These are phyloP conservation scores for Candida ipomoeae DNA, from an alignment of 805 yeast species.

Conservation along the genomic window DNA sequence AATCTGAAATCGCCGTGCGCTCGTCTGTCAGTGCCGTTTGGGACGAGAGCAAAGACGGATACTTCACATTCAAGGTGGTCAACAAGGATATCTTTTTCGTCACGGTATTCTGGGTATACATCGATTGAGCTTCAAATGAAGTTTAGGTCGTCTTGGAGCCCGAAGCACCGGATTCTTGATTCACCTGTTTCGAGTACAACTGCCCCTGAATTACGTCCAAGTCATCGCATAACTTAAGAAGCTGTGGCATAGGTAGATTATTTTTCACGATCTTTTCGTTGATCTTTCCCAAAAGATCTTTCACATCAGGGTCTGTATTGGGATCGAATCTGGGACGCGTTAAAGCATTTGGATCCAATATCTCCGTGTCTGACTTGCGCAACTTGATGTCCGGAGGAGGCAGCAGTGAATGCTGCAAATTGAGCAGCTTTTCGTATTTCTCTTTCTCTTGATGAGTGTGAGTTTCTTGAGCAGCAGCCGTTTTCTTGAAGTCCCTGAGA, in stretches of 20 bases:
- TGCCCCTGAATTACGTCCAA: constrained; percentile 13
- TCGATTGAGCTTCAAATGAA: constrained; percentile 4
- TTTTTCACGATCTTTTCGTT: not conserved
- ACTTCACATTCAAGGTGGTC: constrained; percentile 32
- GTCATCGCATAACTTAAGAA: constrained; percentile 12
- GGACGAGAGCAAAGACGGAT: constrained; percentile 56
- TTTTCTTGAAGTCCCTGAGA: constrained; percentile 24
- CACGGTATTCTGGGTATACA: constrained; percentile 16
- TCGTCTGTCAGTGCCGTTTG: constrained; percentile 51
- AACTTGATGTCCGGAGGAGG: not conserved
- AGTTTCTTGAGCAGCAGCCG: constrained; percentile 6
- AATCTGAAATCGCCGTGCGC: constrained; percentile 22
- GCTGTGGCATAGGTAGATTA: constrained; percentile 2
- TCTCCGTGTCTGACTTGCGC: not conserved
- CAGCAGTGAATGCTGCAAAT: not conserved
- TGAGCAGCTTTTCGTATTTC: constrained; percentile 4
- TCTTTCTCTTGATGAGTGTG: constrained; percentile 10
- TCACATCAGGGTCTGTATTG: constrained; percentile 11
- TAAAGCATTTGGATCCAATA: not conserved
- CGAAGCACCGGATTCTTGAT: not conserved
- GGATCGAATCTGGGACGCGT: constrained; percentile 12
- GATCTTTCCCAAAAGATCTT: constrained; percentile 1
- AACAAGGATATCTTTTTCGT: constrained; percentile 20
- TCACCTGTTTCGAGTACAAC: constrained; percentile 2
- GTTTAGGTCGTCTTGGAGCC: not conserved